phyloP scores from a whole-genome alignment of 768 basidiomycete genomes.

The Podaxis sp. region DNA sequence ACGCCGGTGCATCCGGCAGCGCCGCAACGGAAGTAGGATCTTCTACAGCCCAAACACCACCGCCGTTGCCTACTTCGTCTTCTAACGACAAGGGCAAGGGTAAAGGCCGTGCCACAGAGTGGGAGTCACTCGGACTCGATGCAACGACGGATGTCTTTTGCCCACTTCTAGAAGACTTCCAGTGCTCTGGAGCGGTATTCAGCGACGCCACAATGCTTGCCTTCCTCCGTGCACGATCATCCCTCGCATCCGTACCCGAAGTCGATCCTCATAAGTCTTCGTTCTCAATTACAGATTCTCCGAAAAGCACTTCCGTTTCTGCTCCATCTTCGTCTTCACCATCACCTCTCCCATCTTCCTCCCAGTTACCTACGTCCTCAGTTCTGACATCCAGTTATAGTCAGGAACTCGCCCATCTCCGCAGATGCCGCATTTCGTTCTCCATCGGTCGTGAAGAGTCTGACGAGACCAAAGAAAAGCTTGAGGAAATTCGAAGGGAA shows the following conservation, averaged over 20 bases:
- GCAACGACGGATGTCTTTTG: not conserved
- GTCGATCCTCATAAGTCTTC: not conserved
- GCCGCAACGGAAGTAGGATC: not conserved
- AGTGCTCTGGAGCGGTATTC: slow-evolving; percentile 9
- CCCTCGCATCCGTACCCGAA: not conserved
- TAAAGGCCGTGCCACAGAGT: not conserved
- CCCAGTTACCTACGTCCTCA: not conserved
- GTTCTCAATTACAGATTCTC: not conserved
- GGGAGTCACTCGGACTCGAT: not conserved
- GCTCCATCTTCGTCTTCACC: not conserved
- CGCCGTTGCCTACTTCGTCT: not conserved
- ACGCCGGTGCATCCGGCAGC: not conserved
- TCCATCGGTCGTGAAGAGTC: slow-evolving; percentile 5
- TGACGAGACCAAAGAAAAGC: not conserved
- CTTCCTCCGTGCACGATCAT: slow-evolving; percentile 12
- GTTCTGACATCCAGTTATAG: not conserved
- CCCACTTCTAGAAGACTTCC: slow-evolving; percentile 10
- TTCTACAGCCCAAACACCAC: too few relatives aligned
- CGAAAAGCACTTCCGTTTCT: not conserved
- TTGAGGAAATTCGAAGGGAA: slow-evolving; percentile 4
- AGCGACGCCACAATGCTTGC: slow-evolving; percentile 5
- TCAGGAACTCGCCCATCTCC: not conserved
- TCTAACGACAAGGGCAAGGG: not conserved
- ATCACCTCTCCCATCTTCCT: not conserved
- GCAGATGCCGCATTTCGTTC: slow-evolving; percentile 5